A percentile compares a stretch with the other conserved stretches of the same genome.
Conservation (phyloP, 495 filamentous ascomycete species). For the Collariella sp. region DNA sequence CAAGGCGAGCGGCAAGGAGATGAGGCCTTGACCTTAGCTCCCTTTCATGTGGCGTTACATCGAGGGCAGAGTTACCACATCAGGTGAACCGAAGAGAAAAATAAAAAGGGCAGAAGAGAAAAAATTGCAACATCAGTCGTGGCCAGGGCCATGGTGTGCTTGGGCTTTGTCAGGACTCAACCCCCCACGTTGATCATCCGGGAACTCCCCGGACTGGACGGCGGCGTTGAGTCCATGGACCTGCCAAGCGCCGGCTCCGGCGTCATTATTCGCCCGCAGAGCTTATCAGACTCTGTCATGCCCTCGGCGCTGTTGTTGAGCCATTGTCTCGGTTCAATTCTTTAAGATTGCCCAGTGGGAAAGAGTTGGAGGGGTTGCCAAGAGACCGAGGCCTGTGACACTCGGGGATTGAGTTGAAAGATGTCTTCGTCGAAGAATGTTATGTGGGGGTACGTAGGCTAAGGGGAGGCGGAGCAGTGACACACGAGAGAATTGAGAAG, state of each 20-base stretch:
- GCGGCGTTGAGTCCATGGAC: background rate
- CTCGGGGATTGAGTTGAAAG: no score
- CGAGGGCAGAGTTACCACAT: background rate
- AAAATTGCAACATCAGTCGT: background rate
- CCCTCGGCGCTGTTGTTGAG: background rate
- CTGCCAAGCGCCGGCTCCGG: constrained; percentile 10
- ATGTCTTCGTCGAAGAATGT: no score
- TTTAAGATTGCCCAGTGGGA: background rate
- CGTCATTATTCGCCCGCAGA: background rate
- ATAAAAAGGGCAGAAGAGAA: no score
- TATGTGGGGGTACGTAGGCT: no score
- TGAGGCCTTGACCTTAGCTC: background rate
- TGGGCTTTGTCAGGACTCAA: background rate
- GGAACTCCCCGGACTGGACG: background rate
- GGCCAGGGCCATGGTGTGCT: background rate
- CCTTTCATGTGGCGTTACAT: background rate
- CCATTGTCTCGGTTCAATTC: constrained; percentile 1
- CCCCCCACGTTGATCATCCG: background rate
- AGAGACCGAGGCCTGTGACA: background rate
- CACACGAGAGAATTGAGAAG: no score
- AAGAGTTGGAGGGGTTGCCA: background rate
- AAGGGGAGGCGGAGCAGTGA: no score
- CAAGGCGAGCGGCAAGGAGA: background rate
- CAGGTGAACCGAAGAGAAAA: background rate
- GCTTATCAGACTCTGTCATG: background rate